These are phyloP conservation scores for Physcomitrellopsis africana DNA, from an alignment of 225 moss, liverwort and hornwort species.

Conservation along the genomic window DNA sequence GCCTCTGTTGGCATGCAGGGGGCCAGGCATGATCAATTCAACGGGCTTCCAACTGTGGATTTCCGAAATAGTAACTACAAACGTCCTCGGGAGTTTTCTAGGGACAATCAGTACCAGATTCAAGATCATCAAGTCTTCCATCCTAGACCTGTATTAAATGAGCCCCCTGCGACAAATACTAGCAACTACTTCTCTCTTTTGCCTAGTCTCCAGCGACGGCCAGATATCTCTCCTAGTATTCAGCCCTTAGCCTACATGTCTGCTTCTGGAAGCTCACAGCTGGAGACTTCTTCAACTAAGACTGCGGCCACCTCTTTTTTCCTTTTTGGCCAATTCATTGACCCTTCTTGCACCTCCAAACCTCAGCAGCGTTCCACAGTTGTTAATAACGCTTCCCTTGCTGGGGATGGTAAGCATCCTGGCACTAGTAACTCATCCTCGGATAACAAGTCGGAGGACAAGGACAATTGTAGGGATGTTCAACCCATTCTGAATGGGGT, in stretches of 20 bases:
- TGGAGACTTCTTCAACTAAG: conserved; percentile 45
- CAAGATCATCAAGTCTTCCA: conserved; percentile 38
- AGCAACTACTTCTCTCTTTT: conserved; percentile 31
- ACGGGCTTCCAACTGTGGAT: conserved; percentile 67
- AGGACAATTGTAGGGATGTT: conserved; percentile 32
- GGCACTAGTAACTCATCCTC: conserved; percentile 41
- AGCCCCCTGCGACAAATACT: conserved; percentile 22
- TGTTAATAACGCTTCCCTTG: conserved; percentile 48
- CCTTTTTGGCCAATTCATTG: conserved; percentile 78
- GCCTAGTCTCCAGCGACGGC: conserved; percentile 6
- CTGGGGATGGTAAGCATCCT: conserved; percentile 41
- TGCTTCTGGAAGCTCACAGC: conserved; percentile 36
- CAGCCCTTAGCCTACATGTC: conserved; percentile 42
- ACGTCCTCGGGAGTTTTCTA: conserved; percentile 44
- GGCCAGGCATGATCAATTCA: conserved; percentile 91
- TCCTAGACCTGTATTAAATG: conserved; percentile 23
- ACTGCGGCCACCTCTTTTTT: conserved; percentile 55
- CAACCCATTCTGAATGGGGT: conserved; percentile 8
- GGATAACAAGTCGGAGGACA: conserved; percentile 31
- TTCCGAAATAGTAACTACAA: conserved; percentile 63
- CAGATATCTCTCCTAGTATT: conserved; percentile 25
- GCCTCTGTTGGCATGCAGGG: conserved; percentile 79
- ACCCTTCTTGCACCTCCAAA: conserved; percentile 55
- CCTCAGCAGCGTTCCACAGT: conserved; percentile 42
- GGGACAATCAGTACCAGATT: conserved; percentile 39